Base-by-base conservation (phyloP, 2,329 filamentous ascomycete genomes). In the Ophiostoma himal-ulmi region DNA sequence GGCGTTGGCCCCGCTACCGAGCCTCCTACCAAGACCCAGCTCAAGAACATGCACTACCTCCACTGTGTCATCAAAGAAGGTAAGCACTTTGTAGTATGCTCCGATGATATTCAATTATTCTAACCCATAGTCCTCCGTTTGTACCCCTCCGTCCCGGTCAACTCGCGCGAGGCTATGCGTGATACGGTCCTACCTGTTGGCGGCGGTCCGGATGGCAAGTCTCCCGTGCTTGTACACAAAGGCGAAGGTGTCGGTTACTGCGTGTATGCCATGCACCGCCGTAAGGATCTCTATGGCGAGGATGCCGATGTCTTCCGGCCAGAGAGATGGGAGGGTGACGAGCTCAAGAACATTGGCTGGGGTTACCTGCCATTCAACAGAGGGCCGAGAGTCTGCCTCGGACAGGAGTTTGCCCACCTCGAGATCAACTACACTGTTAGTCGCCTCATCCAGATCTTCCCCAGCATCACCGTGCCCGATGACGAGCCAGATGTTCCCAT, bases 171-270 rank as follows among this genome's bases (percentile, higher is more conserved):
- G 66, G 72, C 71, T 0, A 41, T 67, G n/a, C 54, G 62, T 37
- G 73, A 74, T 75, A 84, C 83, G 1, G 78, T 80, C 0, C 77
- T 85, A 1, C 83, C 83, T 1, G 73, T 76, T 1, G 84, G 83
- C 64, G 83, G 84, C 70, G 83, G 84, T 0, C 74, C 77, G 0
- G 78, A 83, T 69, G 79, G 81, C 64, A 76, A 74, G 30, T 75
- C 77, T 0, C 83, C 83, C 0, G 74, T 85, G 17, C 81, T 82
- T 69, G 78, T 86, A 3, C 77, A 76, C 20, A 80, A 81, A 64
- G 83, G 82, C 34, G 78, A 79, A 5, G 70, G 76, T 2, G 78
- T 83, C 34, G 74, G 73, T 14, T 82, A 81, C 74, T 77, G 72
- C 73, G 77, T 80, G 3, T 82, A 81, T 67, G 68, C 72, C 1